Conservation (phyloP, 2,329 filamentous ascomycete genomes). For the Zymoseptoria tritici region DNA sequence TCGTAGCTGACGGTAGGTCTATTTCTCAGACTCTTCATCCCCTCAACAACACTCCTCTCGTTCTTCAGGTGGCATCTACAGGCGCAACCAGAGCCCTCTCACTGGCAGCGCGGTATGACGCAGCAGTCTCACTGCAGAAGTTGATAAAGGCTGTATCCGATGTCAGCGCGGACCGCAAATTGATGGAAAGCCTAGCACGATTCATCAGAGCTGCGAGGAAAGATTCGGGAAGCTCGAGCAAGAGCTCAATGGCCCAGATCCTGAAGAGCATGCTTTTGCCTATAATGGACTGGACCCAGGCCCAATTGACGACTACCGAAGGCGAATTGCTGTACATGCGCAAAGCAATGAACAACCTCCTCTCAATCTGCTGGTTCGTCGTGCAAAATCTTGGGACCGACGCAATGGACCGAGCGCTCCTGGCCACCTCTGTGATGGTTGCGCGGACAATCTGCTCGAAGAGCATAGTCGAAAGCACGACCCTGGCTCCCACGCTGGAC, state of each 20-base stretch:
- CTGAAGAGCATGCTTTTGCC: not conserved
- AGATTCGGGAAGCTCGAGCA: not conserved
- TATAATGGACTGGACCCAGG: not conserved
- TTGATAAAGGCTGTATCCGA: constrained; percentile 6
- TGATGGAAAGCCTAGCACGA: constrained; percentile 10
- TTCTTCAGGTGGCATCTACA: constrained; percentile 23
- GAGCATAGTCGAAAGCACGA: not conserved
- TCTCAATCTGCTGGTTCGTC: constrained; percentile 10
- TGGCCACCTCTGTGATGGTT: constrained; percentile 10
- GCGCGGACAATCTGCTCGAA: constrained; percentile 6
- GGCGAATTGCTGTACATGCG: not conserved
- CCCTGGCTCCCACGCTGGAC: not conserved
- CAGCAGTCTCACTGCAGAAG: constrained; percentile 7
- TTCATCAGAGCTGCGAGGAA: constrained; percentile 11
- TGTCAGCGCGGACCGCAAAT: constrained; percentile 11
- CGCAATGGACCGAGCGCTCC: constrained; percentile 8
- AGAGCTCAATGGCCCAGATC: not conserved
- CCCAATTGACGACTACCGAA: not conserved
- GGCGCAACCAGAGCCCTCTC: constrained; percentile 12
- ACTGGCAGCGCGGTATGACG: constrained; percentile 20
- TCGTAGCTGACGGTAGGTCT: constrained; percentile 30
- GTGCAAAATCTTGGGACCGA: constrained; percentile 6
- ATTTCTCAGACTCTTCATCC: constrained; percentile 37
- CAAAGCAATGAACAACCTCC: constrained; percentile 1
- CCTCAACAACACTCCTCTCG: constrained; percentile 38